These are phyloP conservation scores for Colletotrichum sp. DNA, from an alignment of 2,329 filamentous ascomycete genomes.

Conservation along the genomic window DNA sequence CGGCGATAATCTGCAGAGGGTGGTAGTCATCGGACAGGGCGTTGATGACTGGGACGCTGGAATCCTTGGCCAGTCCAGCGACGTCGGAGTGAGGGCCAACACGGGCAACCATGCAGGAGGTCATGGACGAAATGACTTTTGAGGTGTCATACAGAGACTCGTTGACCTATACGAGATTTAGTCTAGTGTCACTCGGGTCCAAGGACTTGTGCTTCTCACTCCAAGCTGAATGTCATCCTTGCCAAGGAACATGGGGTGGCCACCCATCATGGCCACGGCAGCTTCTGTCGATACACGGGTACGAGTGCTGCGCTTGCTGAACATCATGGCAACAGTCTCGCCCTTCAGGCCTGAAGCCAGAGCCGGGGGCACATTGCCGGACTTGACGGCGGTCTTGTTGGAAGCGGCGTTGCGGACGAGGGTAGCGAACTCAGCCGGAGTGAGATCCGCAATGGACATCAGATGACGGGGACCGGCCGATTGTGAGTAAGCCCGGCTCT, in stretches of 20 bases:
- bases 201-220: constrained; percentile 51
- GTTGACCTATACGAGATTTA: constrained; percentile 66
- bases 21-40: constrained; percentile 91
- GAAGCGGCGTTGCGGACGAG: constrained; percentile 82
- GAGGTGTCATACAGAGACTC: constrained; percentile 95
- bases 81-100: constrained; percentile 82
- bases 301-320: constrained; percentile 93
- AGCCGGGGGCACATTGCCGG: constrained; percentile 62
- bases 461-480: constrained; percentile 73
- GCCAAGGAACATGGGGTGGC: constrained; percentile 94
- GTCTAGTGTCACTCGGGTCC: background rate
- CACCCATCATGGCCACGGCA: constrained; percentile 86
- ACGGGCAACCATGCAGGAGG: constrained; percentile 80
- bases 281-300: constrained; percentile 94
- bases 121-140: constrained; percentile 93
- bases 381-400: constrained; percentile 81
- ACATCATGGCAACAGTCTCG: constrained; percentile 92
- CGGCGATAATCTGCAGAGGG: constrained; percentile 91
- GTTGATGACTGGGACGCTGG: constrained; percentile 83
- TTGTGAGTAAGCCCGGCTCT: constrained; percentile 50
- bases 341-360: constrained; percentile 71
- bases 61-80: constrained; percentile 71
- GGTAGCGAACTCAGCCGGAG: constrained; percentile 76
- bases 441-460: constrained; percentile 88
- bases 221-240: constrained; percentile 97